Evolutionary conservation across 257 asterid genomes (phyloP), one percentile per base, ranked within the genome.

Genomic region (Eucommia ulmoides): DNA sequence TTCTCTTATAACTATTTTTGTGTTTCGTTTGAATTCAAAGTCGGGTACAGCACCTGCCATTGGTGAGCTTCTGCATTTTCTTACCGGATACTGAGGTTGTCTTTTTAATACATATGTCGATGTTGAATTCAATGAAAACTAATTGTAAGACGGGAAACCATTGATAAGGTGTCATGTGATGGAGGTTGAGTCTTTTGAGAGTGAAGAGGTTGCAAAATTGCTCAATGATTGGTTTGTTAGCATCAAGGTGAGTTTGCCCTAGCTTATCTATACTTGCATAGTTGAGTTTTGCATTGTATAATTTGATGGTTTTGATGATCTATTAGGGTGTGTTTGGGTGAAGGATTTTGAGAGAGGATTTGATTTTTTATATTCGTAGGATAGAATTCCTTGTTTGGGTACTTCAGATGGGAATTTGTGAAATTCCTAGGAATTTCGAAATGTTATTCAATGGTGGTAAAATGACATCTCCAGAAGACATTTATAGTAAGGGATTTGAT

Each of bases 31-130:
- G 65, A 5, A 6, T 12, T 42, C 73, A 78, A 78, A 89, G 98
- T 89, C 69, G 98, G 98, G 26, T 89, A 85, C 83, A 89, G 96
- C 93, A 89, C 96, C 18, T 89, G 98, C 50, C 98, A 89, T 51
- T 89, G 98, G 98, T 89, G 74, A 62, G 91, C 24, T 19, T 52
- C 53, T 42, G 16, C 9, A 51, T 16, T 15, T 38, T 51, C 48
- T 8, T 46, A 41, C 51, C 17, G 45, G 10, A 46, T 45, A 33
- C 20, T 51, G 21, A 4, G 38, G 15, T 3, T 24, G 9, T 19
- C 1, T 24, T 45, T 49, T 3, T 50, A 56, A 50, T 58, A 50
- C 17, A 49, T 22, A 4, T 9, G 20, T 42, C 1, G 9, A 10
- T 18, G 42, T 19, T 22, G 21, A 19, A 33, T 23, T 29, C 25